phyloP scores from a whole-genome alignment of 2,329 filamentous ascomycete genomes.

The Neonectria faginata region DNA sequence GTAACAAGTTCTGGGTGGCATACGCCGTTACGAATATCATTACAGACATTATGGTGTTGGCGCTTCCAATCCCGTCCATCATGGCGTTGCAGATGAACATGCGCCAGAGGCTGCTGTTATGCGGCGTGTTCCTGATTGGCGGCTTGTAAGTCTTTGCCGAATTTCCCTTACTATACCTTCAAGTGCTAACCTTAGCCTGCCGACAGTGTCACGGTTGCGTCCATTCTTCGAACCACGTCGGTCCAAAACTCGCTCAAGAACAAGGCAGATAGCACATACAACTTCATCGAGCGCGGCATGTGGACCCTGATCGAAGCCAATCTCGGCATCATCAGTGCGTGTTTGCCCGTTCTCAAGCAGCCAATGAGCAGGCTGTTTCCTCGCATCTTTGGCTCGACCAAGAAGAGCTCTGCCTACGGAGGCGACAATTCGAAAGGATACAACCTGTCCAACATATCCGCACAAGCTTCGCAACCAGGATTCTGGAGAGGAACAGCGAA shows the following conservation, averaged over 20 bases:
- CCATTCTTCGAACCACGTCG: slow-evolving; percentile 53
- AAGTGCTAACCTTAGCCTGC: neutral
- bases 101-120: slow-evolving; percentile 50
- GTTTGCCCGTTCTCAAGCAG: slow-evolving; percentile 43
- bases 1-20: slow-evolving; percentile 56
- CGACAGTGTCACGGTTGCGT: slow-evolving; percentile 49
- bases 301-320: slow-evolving; percentile 55
- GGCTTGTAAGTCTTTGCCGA: slow-evolving; percentile 47
- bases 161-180: too few relatives aligned
- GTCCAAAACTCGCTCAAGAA: slow-evolving; percentile 48
- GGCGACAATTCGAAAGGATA: slow-evolving; percentile 20
- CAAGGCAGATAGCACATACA: slow-evolving; percentile 47
- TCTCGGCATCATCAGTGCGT: slow-evolving; percentile 53
- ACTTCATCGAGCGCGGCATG: slow-evolving; percentile 41
- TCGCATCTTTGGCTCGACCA: slow-evolving; percentile 30
- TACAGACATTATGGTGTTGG: slow-evolving; percentile 53
- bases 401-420: slow-evolving; percentile 26
- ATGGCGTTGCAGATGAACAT: slow-evolving; percentile 48
- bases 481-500: slow-evolving; percentile 18
- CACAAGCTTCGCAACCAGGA: slow-evolving; percentile 5
- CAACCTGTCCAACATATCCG: slow-evolving; percentile 23
- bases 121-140: slow-evolving; percentile 53
- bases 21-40: slow-evolving; percentile 56
- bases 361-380: slow-evolving; percentile 27
- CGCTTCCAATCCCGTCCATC: slow-evolving; percentile 52